These are phyloP conservation scores for Suillus alpinus DNA, from an alignment of 768 basidiomycete genomes.

Conservation along the genomic window DNA sequence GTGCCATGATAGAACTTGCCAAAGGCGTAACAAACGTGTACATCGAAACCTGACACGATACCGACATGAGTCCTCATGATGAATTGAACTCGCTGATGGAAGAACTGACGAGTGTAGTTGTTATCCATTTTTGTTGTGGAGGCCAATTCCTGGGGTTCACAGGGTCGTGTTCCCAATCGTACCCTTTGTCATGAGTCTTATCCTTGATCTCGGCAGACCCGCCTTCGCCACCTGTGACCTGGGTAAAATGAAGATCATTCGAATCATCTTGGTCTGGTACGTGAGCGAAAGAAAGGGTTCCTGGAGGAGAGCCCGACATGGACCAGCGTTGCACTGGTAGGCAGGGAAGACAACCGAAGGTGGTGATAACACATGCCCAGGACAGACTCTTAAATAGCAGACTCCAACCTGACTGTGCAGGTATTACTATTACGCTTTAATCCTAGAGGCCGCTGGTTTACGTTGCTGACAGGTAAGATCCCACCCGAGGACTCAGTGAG, in stretches of 20 bases:
- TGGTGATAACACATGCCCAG: background rate
- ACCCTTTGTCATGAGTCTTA: slow-evolving; percentile 36
- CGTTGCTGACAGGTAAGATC: background rate
- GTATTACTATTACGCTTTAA: background rate
- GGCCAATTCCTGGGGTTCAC: slow-evolving; percentile 71
- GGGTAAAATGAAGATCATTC: background rate
- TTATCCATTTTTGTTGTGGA: slow-evolving; percentile 54
- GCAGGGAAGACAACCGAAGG: background rate
- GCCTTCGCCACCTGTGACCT: slow-evolving; percentile 31
- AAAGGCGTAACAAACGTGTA: slow-evolving; percentile 56
- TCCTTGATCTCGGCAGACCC: slow-evolving; percentile 44
- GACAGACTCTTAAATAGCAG: background rate
- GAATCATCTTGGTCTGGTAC: background rate
- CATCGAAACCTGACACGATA: slow-evolving; percentile 46
- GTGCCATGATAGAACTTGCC: slow-evolving; percentile 69
- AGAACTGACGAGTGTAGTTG: slow-evolving; percentile 50
- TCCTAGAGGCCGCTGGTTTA: background rate
- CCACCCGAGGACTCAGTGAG: background rate
- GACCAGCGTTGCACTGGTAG: background rate
- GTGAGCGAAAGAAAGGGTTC: background rate
- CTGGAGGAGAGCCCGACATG: background rate
- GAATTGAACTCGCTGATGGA: slow-evolving; percentile 28
- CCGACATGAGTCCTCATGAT: slow-evolving; percentile 14
- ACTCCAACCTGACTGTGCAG: background rate
- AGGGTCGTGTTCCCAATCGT: slow-evolving; percentile 56